Conservation (phyloP, 1,284 basidiomycete genomes). For the Termitomyces sp. region DNA sequence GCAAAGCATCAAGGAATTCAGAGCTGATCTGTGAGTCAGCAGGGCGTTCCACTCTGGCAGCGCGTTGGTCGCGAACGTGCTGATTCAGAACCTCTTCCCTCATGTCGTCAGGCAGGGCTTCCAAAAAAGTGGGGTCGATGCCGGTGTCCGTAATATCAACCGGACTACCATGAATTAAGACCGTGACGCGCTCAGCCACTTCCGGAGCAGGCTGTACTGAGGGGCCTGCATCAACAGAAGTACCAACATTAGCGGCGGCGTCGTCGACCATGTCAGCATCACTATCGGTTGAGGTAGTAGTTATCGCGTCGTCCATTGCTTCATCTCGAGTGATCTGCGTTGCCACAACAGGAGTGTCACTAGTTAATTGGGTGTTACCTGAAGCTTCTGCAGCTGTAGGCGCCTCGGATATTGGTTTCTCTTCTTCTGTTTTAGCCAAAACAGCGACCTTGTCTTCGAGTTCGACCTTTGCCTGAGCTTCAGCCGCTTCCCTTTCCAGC, state of each 20-base stretch:
- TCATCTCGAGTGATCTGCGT: conserved; percentile 20
- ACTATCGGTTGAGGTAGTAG: conserved; percentile 20
- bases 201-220: conserved; percentile 21
- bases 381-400: not conserved
- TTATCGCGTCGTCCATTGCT: conserved; percentile 23
- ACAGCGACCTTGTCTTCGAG: conserved; percentile 25
- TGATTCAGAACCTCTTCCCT: conserved; percentile 98
- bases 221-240: conserved; percentile 17
- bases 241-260: conserved; percentile 13
- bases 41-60: conserved; percentile 66
- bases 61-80: conserved; percentile 88
- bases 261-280: conserved; percentile 43
- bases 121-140: conserved; percentile 96
- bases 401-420: not conserved
- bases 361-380: not conserved
- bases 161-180: conserved; percentile 87
- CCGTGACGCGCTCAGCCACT: conserved; percentile 58
- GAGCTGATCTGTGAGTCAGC: conserved; percentile 85
- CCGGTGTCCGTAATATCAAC: conserved; percentile 99
- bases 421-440: conserved; percentile 20
- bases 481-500: conserved; percentile 22
- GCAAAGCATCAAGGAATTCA: conserved; percentile 95
- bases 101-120: conserved; percentile 98
- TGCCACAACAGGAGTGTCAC: conserved; percentile 6
- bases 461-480: conserved; percentile 26